phyloP scores from a whole-genome alignment of 768 basidiomycete genomes.

The Imleria badia region DNA sequence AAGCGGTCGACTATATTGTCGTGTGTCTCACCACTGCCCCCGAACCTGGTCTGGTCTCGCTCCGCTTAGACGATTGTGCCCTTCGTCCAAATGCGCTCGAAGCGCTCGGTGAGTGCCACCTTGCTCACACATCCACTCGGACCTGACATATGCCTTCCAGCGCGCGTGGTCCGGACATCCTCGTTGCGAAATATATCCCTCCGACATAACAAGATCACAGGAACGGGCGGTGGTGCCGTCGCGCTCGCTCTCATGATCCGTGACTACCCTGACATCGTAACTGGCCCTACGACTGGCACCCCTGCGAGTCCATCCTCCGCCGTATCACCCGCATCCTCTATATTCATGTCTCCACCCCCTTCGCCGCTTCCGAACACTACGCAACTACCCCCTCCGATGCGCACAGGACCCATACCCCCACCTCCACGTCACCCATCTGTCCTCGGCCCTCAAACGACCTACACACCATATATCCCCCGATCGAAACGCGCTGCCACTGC shows the following conservation, averaged over 20 bases:
- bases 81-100: slow-evolving; percentile 76
- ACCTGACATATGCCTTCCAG: slow-evolving; percentile 35
- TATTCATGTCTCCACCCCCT: slow-evolving; percentile 33
- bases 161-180: slow-evolving; percentile 80
- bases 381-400: slow-evolving; percentile 19
- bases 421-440: slow-evolving; percentile 51
- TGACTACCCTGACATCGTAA: slow-evolving; percentile 86
- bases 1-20: slow-evolving; percentile 78
- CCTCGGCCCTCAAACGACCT: slow-evolving; percentile 62
- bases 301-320: slow-evolving; percentile 6
- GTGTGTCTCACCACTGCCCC: slow-evolving; percentile 51
- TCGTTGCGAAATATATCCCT: slow-evolving; percentile 87
- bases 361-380: slow-evolving; percentile 34
- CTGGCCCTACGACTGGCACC: slow-evolving; percentile 11
- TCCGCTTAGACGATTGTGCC: slow-evolving; percentile 87
- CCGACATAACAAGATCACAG: slow-evolving; percentile 82
- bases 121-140: background rate
- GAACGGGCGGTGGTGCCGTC: slow-evolving; percentile 86
- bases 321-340: slow-evolving; percentile 11
- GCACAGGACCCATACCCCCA: slow-evolving; percentile 43
- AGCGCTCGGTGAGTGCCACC: slow-evolving; percentile 60
- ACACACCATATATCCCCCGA: slow-evolving; percentile 81
- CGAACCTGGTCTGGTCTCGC: slow-evolving; percentile 57
- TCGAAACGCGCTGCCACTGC: slow-evolving; percentile 45
- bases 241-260: slow-evolving; percentile 94